These are phyloP conservation scores for Stropharia rugosoannulata DNA, from an alignment of 768 basidiomycete genomes.

Conservation along the genomic window DNA sequence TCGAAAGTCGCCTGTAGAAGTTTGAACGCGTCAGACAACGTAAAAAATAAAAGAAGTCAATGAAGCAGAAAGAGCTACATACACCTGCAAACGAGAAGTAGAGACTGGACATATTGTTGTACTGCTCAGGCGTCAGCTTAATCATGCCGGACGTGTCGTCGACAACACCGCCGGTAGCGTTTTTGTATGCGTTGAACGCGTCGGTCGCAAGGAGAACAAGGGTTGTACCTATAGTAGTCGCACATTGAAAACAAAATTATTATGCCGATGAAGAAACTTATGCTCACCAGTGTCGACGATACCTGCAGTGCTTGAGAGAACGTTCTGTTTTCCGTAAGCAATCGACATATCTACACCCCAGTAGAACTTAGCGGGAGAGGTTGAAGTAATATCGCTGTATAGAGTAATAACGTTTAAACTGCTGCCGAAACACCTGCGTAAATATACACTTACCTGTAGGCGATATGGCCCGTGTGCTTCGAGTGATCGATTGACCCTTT, in stretches of 20 bases:
- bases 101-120: constrained; percentile 46
- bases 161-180: constrained; percentile 40
- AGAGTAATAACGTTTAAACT: neutral
- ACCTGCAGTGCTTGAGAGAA: constrained; percentile 44
- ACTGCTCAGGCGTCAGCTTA: constrained; percentile 48
- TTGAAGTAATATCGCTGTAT: constrained; percentile 41
- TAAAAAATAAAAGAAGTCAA: neutral
- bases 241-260: neutral
- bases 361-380: constrained; percentile 40
- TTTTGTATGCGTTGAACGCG: constrained; percentile 40
- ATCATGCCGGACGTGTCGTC: constrained; percentile 47
- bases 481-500: constrained; percentile 35
- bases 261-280: neutral
- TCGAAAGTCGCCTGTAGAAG: neutral
- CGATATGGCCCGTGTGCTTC: constrained; percentile 18
- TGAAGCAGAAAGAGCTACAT: constrained; percentile 27
- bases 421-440: too few species aligned
- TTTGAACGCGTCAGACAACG: neutral
- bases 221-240: constrained; percentile 37
- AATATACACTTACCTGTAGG: constrained; percentile 1
- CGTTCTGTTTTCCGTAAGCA: constrained; percentile 42
- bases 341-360: constrained; percentile 62
- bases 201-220: constrained; percentile 45
- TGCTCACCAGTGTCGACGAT: constrained; percentile 55
- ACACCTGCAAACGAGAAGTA: constrained; percentile 48